Evolutionary conservation across 495 filamentous ascomycete species (phyloP).

Genomic region (Neurospora hispaniola): DNA sequence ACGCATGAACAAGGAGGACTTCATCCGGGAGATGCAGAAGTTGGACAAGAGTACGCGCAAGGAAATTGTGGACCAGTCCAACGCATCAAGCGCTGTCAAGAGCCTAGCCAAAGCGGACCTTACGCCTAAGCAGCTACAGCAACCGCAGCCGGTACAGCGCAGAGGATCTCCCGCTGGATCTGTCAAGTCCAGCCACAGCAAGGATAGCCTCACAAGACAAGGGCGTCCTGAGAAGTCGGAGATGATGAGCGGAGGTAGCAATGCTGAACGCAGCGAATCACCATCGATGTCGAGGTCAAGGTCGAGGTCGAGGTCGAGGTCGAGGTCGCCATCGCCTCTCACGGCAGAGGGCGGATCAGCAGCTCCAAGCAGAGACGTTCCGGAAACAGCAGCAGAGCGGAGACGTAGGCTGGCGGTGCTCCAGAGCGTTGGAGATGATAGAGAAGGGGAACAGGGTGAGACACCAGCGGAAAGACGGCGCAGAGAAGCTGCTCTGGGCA

Average conservation of each 20-base stretch:
- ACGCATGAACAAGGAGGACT: conserved; percentile 84
- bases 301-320: not conserved
- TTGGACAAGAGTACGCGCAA: conserved; percentile 68
- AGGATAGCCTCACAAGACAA: not conserved
- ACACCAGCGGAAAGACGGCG: conserved; percentile 74
- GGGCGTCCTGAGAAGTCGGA: conserved; percentile 1
- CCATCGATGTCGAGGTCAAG: conserved; percentile 3
- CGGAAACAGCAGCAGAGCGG: conserved; percentile 33
- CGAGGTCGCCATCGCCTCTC: not conserved
- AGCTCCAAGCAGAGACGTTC: conserved; percentile 13
- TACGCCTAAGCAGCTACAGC: conserved; percentile 12
- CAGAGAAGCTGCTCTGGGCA: conserved; percentile 76
- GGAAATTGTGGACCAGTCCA: conserved; percentile 57
- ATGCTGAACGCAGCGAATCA: conserved; percentile 8
- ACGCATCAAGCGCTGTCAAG: conserved; percentile 48
- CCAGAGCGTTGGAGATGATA: conserved; percentile 15
- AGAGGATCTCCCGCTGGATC: conserved; percentile 2
- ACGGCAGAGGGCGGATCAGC: conserved; percentile 3
- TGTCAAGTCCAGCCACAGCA: not conserved
- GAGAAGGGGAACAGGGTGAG: conserved; percentile 46
- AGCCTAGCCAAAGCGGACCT: conserved; percentile 41
- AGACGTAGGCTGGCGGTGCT: conserved; percentile 31
- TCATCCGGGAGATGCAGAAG: conserved; percentile 71
- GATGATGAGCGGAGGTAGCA: conserved; percentile 14
- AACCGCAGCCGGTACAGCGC: not conserved